A percentile compares a stretch with the other conserved stretches of the same genome.
These are phyloP conservation scores for Agrocybe pediades DNA, from an alignment of 768 basidiomycete species.

Conservation along the genomic window DNA sequence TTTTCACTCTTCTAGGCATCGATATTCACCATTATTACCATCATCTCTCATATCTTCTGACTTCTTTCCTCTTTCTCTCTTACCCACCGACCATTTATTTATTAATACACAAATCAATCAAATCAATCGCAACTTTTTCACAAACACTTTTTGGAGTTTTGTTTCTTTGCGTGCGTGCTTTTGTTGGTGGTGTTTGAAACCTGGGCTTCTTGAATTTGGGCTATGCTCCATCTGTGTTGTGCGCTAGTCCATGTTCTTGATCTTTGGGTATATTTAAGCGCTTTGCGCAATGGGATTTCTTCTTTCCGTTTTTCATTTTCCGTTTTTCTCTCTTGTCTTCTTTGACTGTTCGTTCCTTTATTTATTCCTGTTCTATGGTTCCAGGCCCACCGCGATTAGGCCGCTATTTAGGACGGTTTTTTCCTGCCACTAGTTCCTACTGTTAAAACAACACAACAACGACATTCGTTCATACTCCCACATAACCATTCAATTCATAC, in stretches of 20 bases:
- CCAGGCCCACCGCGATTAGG: too few species aligned
- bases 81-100: constrained; percentile 1
- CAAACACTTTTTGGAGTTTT: background rate
- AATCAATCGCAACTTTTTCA: constrained; percentile 1
- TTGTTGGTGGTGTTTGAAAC: background rate
- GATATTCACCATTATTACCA: background rate
- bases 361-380: background rate
- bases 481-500: too few species aligned
- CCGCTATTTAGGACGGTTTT: background rate
- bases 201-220: background rate
- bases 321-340: background rate
- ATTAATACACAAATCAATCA: constrained; percentile 3
- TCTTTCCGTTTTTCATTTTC: background rate
- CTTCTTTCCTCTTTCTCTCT: constrained; percentile 5
- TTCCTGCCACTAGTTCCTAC: background rate
- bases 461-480: too few species aligned
- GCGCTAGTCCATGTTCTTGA: background rate
- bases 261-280: background rate
- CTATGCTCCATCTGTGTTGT: background rate
- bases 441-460: background rate
- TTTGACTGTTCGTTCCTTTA: background rate
- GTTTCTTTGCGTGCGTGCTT: background rate
- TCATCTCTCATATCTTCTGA: constrained; percentile 7
- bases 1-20: background rate
- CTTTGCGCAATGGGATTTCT: background rate